Percentiles rank a stretch among this genome's conserved stretches.
These are phyloP conservation scores for Ceratocystis ficicola DNA, from an alignment of 2,329 filamentous ascomycete genomes.

Conservation along the genomic window DNA sequence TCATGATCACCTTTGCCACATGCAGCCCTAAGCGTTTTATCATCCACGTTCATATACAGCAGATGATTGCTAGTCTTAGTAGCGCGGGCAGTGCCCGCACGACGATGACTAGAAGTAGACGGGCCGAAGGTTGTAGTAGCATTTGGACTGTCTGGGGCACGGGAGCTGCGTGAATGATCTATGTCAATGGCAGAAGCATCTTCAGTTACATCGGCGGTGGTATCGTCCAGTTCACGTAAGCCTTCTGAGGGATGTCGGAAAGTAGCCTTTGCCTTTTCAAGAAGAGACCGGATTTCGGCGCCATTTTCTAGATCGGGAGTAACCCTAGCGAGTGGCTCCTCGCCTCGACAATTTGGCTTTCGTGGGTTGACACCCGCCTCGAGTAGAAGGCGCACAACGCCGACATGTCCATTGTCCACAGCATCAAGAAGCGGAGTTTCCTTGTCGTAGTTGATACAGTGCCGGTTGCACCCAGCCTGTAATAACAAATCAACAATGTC, in stretches of 20 bases:
- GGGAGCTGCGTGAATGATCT: conserved; percentile 41
- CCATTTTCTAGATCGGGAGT: conserved; percentile 62
- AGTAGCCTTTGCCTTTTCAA: conserved; percentile 20
- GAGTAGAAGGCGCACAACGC: conserved; percentile 73
- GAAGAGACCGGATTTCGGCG: conserved; percentile 59
- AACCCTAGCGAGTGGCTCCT: conserved; percentile 80
- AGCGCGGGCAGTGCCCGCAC: conserved; percentile 44
- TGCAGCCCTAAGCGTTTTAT: conserved; percentile 48
- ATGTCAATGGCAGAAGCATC: conserved; percentile 29
- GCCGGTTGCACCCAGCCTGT: conserved; percentile 69
- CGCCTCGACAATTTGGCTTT: conserved; percentile 79
- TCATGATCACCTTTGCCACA: conserved; percentile 50
- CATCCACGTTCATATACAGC: conserved; percentile 50
- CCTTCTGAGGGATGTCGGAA: conserved; percentile 20
- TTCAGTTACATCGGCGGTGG: conserved; percentile 37
- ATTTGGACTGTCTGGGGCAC: conserved; percentile 34
- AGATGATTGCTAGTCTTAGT: conserved; percentile 54
- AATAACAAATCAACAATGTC: conserved; percentile 82
- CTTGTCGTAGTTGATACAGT: conserved; percentile 66
- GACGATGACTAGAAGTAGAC: conserved; percentile 33
- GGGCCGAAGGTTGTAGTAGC: conserved; percentile 27
- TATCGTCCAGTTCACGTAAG: conserved; percentile 22
- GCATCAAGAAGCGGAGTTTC: conserved; percentile 94
- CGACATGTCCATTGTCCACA: conserved; percentile 85
- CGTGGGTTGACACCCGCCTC: conserved; percentile 83